Evolutionary conservation across 495 filamentous ascomycete species (phyloP), one percentile per base, ranked within the genome.

Genomic region (Xylaria bambusicola): DNA sequence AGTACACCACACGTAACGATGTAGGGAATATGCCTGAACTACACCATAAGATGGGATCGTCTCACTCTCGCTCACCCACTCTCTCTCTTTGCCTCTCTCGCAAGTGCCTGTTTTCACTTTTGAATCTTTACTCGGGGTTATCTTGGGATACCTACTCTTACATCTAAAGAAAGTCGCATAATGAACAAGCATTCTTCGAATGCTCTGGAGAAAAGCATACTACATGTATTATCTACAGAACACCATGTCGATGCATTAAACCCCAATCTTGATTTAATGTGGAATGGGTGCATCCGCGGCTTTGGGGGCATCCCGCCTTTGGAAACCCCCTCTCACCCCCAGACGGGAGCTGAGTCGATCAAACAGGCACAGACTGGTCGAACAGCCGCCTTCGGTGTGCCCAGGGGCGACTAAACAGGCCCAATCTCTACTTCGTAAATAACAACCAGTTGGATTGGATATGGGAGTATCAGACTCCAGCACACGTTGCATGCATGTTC

Each of bases 321-420:
- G 49, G 49, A 21, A 35, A 20, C 27, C 33, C 52, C 52, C 52
- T 36, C 38, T 44, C 38, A 36, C 45, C 10, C 31, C 41, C 52
- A 45, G 52, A 17, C 52, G 52, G 52, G 40, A 56, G 41, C 53
- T 48, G 20, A 36, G 53, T 56, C 44, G 53, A 56, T 56, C 53
- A 56, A 56, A 56, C 53, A 38, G 53, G 53, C 44, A 48, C 53
- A 35, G 40, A 35, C 38, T 18, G 52, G 38, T 46, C n/a, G 23
- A 35, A 35, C 52, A 33, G 27, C 40, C 52, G n/a, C 18, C 21
- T 31, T 41, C 52, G 52, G 40, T n/a, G n/a, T n/a, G n/a, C n/a
- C 3, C 26, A 1, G 23, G 18, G 17, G 29, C 36, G 15, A 38
- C 29, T 10, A 38, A 38, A 23, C 48, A 17, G 18, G 48, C 18